Percentiles rank a stretch among this genome's conserved stretches.
Conservation (phyloP, 2,329 filamentous ascomycete genomes). For the Exophiala dermatitidis region DNA sequence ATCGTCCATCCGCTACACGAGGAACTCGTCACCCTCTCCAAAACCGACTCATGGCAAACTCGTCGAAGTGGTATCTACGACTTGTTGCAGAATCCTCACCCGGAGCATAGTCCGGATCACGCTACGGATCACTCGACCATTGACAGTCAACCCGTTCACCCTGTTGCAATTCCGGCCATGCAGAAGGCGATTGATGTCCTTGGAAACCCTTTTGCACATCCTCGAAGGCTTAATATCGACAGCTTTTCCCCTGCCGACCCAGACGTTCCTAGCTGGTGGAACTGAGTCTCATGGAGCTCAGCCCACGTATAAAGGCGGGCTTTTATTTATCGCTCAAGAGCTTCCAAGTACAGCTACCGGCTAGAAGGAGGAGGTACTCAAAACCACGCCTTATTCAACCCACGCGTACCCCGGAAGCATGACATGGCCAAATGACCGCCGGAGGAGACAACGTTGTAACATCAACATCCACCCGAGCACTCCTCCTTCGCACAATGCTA, state of each 20-base stretch:
- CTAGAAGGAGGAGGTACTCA: too few relatives aligned
- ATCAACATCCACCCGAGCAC: too few relatives aligned
- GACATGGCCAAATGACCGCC: too few relatives aligned
- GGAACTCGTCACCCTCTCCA: neutral
- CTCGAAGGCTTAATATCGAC: neutral
- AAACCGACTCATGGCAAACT: neutral
- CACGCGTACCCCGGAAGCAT: too few relatives aligned
- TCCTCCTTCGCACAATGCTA: too few relatives aligned
- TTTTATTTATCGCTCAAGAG: too few relatives aligned
- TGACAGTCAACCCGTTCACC: neutral
- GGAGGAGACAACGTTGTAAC: too few relatives aligned
- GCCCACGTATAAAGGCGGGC: too few relatives aligned
- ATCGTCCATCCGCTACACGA: slow-evolving; percentile 11
- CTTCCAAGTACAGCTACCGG: too few relatives aligned
- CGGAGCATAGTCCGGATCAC: neutral
- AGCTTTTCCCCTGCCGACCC: neutral
- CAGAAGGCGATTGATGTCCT: neutral
- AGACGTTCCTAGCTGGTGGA: neutral
- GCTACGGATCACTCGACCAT: neutral
- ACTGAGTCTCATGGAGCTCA: neutral
- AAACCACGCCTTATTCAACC: too few relatives aligned
- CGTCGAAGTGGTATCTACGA: neutral
- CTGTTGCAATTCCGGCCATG: neutral
- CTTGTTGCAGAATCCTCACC: neutral
- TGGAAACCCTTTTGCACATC: neutral